Evolutionary conservation across 805 yeast genomes (phyloP), one percentile per base, ranked within the genome.

Genomic region (Isabelozyma pseudorhagii): DNA sequence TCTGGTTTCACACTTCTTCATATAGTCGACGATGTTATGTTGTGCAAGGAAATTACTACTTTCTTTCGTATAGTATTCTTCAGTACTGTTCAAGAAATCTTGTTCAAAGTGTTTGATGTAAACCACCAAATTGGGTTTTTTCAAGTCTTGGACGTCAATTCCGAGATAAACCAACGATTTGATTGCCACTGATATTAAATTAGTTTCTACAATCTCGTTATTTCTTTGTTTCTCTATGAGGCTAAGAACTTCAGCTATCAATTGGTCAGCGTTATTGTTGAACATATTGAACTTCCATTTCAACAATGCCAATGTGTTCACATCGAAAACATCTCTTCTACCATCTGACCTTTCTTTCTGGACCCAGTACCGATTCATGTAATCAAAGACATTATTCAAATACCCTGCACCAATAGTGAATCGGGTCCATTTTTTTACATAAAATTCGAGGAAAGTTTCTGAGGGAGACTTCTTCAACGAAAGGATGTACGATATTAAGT

Each of bases 311-410:
- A 94, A 75, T 4, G 97, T 90, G 64, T 91, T 85, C 18, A 96
- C 96, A 67, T 94, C 99, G 67, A 84, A 90, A 43, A 94, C 84
- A 61, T 89, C 91, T 54, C 91, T 80, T 60, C 89, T 82, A 14
- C 97, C 97, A 64, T 93, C 97, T 41, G 90, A 87, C 62, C 98
- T 80, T 68, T 93, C 98, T 62, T 96, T 92, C 58, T 87, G 88
- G 42, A 96, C 97, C 99, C 99, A 94, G 69, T 93, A 94, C 53
- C 98, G 81, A 68, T 94, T 94, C 81, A 94, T 84, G 68, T 94
- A 94, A 66, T 93, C 97, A 61, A 94, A 89, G 5, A 96, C 92
- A 64, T 96, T 94, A 66, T 90, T 91, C 65, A 94, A 71, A 67
- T 89, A 88, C 13, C 91, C 87, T 1, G 98, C 96, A 27, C 98